Evolutionary conservation across 73 alveolate genomes (phyloP), one percentile per base, ranked within the genome.

Genomic region (Paramecium pentaurelia): DNA sequence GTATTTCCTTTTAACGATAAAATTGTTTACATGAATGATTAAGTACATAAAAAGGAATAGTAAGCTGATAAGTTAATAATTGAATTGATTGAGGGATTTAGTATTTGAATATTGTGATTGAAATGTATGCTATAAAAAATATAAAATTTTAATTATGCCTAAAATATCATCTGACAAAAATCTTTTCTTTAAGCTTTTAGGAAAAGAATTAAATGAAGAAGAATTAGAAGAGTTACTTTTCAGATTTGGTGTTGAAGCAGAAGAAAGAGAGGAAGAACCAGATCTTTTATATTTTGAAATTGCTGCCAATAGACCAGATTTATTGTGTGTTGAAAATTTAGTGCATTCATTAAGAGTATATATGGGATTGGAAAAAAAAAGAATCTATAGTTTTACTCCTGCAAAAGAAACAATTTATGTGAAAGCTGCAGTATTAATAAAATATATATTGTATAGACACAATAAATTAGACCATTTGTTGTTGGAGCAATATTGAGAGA

Each of bases 231-330:
- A 89, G 25, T 44, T 89, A 45, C 27, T 64, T 45, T 89, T 89
- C 47, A 85, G 58, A 71, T 89, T 71, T 49, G 94, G 94, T 25
- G 59, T 89, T 22, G 94, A 89, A 73, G 94, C 88, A 14, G 94
- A 89, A 54, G 94, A 89, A 89, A 40, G 75, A 49, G 94, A 89
- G 58, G 94, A 89, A 64, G 51, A 51, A 18, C 88, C 68, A 18
- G 84, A 89, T 49, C 22, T 71, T 8, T 42, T 64, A 25, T 77
- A 84, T 45, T 89, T 89, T 47, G 94, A 89, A 89, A 83, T 89
- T 16, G 94, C 86, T 27, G 94, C 94, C 58, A 89, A 89, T 64
- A 89, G 94, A 89, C 94, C 94, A 47, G 94, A 89, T 30, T 89
- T 89, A 28, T 60, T 89, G n/a, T 89, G 92, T 8, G 49, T 89